Conservation (phyloP, 2,329 filamentous ascomycete genomes). For the Botrytis pseudocinerea region DNA sequence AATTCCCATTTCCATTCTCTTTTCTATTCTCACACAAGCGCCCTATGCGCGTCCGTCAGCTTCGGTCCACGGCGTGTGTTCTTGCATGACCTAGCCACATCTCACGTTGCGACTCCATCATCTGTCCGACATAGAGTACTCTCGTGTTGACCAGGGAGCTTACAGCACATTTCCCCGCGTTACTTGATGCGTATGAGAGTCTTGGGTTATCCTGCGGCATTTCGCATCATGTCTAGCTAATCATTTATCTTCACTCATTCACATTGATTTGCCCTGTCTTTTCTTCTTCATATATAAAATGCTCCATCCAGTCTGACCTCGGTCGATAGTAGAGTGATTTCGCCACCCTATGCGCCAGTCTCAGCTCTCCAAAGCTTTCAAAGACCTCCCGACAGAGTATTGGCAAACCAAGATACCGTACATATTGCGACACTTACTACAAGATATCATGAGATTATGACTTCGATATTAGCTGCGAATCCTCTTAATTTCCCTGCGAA, state of each 20-base stretch:
- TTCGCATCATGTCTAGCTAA: slow-evolving; percentile 19
- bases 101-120: slow-evolving; percentile 23
- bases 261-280: slow-evolving; percentile 8
- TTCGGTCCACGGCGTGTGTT: slow-evolving; percentile 17
- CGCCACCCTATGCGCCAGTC: slow-evolving; percentile 20
- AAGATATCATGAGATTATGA: slow-evolving; percentile 36
- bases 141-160: slow-evolving; percentile 14
- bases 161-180: slow-evolving; percentile 22
- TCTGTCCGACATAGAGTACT: slow-evolving; percentile 21
- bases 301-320: slow-evolving; percentile 22
- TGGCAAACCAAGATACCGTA: neutral
- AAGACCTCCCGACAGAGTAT: neutral
- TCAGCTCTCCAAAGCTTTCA: neutral
- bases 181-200: slow-evolving; percentile 17
- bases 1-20: neutral
- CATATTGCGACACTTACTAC: slow-evolving; percentile 2
- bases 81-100: slow-evolving; percentile 22
- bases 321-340: slow-evolving; percentile 23
- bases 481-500: slow-evolving; percentile 34
- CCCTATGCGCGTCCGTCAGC: slow-evolving; percentile 21
- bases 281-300: slow-evolving; percentile 6
- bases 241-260: neutral
- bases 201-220: slow-evolving; percentile 11
- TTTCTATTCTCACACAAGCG: slow-evolving; percentile 15
- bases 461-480: slow-evolving; percentile 39